Conservation (phyloP, 2,329 filamentous ascomycete genomes). For the Amauroascus niger region DNA sequence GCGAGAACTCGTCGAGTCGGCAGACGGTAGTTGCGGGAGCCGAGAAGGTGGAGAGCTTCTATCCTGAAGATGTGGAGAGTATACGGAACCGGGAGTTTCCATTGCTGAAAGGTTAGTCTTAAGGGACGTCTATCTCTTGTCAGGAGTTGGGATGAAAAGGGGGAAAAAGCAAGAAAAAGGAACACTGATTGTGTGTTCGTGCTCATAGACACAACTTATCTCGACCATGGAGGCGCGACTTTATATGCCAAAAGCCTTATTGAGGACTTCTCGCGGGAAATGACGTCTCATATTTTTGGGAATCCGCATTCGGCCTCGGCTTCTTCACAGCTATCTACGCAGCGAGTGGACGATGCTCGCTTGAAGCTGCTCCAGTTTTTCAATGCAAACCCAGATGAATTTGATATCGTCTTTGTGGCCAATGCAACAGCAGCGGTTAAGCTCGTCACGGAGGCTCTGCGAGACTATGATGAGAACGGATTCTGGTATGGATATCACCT, state of each 20-base stretch:
- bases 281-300: constrained; percentile 69
- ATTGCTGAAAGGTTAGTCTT: constrained; percentile 29
- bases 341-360: constrained; percentile 65
- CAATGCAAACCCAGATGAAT: constrained; percentile 67
- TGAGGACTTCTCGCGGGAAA: constrained; percentile 66
- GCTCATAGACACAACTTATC: constrained; percentile 58
- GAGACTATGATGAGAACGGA: constrained; percentile 52
- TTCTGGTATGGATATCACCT: constrained; percentile 78
- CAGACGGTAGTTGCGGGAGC: neutral
- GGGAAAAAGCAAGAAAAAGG: neutral
- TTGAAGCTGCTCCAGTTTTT: constrained; percentile 65
- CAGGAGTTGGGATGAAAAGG: neutral
- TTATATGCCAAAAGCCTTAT: constrained; percentile 70
- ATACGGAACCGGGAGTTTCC: constrained; percentile 44
- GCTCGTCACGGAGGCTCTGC: constrained; percentile 67
- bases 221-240: constrained; percentile 94
- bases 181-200: neutral
- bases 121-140: neutral
- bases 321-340: constrained; percentile 67
- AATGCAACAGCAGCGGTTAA: constrained; percentile 91
- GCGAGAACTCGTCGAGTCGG: neutral
- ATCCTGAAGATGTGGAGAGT: constrained; percentile 34
- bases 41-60: neutral
- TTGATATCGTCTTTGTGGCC: constrained; percentile 81
- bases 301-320: constrained; percentile 84